Percentiles rank a stretch among this genome's conserved stretches.
Evolutionary conservation across 2,329 filamentous ascomycete genomes (phyloP).

Genomic region (Diaporthe sp.): DNA sequence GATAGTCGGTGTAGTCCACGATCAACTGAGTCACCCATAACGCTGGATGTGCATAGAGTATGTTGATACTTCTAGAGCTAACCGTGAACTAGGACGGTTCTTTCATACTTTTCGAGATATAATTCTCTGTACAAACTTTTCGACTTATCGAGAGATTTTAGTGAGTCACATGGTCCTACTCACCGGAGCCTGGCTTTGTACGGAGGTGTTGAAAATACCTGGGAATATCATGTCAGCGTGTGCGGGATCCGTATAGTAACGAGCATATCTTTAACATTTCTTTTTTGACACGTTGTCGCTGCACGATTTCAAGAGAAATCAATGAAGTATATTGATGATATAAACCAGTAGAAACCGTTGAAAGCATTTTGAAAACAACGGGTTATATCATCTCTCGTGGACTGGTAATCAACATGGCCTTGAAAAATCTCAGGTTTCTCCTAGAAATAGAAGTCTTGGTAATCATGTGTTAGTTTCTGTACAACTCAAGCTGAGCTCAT

Average conservation of each 20-base stretch:
- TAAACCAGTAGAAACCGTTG: background rate
- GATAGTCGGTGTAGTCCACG: background rate
- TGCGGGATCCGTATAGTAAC: background rate
- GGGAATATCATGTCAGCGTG: background rate
- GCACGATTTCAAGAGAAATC: too few species aligned
- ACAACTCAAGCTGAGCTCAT: background rate
- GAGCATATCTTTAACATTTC: background rate
- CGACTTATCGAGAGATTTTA: background rate
- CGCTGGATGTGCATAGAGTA: background rate
- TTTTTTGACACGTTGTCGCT: background rate
- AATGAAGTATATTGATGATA: too few species aligned
- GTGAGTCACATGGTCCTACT: background rate
- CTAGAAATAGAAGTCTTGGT: background rate
- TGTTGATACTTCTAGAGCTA: background rate
- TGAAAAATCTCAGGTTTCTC: background rate
- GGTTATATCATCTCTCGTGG: background rate
- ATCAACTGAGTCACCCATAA: background rate
- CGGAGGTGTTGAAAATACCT: background rate
- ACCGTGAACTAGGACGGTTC: background rate
- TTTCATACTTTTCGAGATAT: background rate
- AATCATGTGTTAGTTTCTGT: background rate
- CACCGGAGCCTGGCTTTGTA: background rate
- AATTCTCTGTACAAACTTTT: background rate
- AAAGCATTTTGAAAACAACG: accelerated
- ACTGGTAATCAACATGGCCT: background rate